phyloP scores from a whole-genome alignment of 371 early-diverging fungal species.

The Mucor lusitanicus region DNA sequence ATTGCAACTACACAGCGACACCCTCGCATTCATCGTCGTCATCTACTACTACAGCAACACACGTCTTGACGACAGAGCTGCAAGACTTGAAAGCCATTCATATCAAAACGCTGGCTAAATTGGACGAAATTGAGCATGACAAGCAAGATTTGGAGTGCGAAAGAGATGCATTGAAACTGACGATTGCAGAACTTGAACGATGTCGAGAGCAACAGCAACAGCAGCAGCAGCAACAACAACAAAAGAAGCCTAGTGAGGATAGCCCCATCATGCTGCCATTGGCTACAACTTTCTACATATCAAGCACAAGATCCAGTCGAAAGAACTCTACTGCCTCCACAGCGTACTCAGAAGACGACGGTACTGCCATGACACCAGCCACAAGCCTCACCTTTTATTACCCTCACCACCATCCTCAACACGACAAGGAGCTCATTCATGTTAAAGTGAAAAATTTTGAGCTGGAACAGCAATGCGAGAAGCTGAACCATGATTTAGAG shows the following conservation, averaged over 20 bases:
- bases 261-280: not conserved
- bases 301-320: not conserved
- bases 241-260: not conserved
- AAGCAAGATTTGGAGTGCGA: constrained; percentile 42
- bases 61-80: constrained; percentile 2
- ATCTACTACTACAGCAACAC: not conserved
- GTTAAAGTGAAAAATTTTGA: constrained; percentile 37
- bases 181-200: constrained; percentile 38
- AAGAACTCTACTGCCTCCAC: constrained; percentile 4
- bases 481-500: constrained; percentile 30
- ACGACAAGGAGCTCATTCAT: constrained; percentile 21
- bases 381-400: not conserved
- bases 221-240: not conserved
- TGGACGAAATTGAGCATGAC: constrained; percentile 34
- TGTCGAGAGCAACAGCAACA: not conserved
- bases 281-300: not conserved
- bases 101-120: constrained; percentile 21
- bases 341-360: not conserved
- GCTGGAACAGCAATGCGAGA: constrained; percentile 37
- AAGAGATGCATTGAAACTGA: constrained; percentile 44
- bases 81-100: constrained; percentile 10
- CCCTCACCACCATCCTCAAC: not conserved
- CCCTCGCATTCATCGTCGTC: not conserved
- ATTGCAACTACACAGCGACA: not conserved
- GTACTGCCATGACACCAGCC: not conserved